These are phyloP conservation scores for Acanthamoeba rhysodes DNA, from an alignment of 208 protist species.

Conservation along the genomic window DNA sequence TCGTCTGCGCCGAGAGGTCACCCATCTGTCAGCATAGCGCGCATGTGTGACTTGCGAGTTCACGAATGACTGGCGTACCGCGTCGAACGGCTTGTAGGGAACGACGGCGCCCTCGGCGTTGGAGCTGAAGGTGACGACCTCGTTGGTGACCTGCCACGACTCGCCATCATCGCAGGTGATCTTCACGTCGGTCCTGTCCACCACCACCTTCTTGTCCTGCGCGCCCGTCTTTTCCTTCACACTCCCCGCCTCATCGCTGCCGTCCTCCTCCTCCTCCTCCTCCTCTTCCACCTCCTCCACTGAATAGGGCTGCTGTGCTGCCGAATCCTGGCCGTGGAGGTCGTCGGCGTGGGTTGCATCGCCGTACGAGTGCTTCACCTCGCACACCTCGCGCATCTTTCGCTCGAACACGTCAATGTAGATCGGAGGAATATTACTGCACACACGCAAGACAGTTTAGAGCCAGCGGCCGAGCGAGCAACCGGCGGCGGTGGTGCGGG, in stretches of 20 bases:
- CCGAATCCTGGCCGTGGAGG: neutral
- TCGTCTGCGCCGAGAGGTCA: neutral
- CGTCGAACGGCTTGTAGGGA: slow-evolving; percentile 35
- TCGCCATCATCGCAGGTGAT: slow-evolving; percentile 10
- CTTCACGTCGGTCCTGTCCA: neutral
- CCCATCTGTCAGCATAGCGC: neutral
- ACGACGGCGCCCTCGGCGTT: neutral
- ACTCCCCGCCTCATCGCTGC: neutral
- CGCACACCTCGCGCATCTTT: slow-evolving; percentile 19
- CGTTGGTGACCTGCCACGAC: slow-evolving; percentile 50
- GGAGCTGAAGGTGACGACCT: slow-evolving; percentile 26
- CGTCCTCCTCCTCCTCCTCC: neutral
- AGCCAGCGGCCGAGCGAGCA: no score
- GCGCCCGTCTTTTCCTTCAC: neutral
- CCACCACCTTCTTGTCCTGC: neutral
- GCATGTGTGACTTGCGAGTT: neutral
- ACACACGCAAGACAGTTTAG: neutral
- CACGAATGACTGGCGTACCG: neutral
- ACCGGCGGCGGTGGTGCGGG: neutral
- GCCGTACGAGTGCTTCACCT: slow-evolving; percentile 44
- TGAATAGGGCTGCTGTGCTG: neutral
- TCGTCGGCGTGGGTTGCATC: neutral
- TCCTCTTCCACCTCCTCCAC: neutral
- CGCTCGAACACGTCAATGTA: slow-evolving; percentile 33
- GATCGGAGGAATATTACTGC: slow-evolving; percentile 35